phyloP scores from a whole-genome alignment of 371 early-diverging fungal genomes.

The Mortierella sp. region DNA sequence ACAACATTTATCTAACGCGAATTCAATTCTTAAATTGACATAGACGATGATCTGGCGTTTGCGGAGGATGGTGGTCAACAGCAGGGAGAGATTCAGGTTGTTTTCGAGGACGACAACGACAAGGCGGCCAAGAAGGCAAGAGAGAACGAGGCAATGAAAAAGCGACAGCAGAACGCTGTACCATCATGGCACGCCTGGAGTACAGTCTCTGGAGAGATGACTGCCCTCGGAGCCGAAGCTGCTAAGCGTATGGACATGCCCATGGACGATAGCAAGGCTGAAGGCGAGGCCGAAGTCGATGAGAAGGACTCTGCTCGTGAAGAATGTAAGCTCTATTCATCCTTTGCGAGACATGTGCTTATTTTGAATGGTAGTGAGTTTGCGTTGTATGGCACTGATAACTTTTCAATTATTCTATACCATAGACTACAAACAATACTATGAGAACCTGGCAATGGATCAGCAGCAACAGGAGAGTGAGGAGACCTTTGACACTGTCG shows the following conservation, averaged over 20 bases:
- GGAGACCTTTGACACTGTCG: conserved; percentile 51
- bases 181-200: conserved; percentile 88
- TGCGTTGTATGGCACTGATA: neutral
- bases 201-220: conserved; percentile 74
- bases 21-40: neutral
- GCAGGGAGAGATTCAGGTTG: conserved; percentile 84
- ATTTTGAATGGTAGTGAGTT: neutral
- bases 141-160: conserved; percentile 80
- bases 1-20: neutral
- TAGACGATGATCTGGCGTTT: conserved; percentile 71
- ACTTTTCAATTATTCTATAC: neutral
- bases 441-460: conserved; percentile 33
- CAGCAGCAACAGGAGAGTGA: conserved; percentile 46
- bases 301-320: conserved; percentile 65
- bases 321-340: conserved; percentile 60
- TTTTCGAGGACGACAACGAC: conserved; percentile 83
- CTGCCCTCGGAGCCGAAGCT: conserved; percentile 57
- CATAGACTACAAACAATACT: conserved; percentile 49
- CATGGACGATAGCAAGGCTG: conserved; percentile 60
- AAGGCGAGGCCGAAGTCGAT: conserved; percentile 64
- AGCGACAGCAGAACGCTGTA: conserved; percentile 83
- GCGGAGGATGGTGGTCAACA: conserved; percentile 83
- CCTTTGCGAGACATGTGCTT: neutral
- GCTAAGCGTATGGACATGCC: conserved; percentile 53
- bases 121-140: conserved; percentile 75